phyloP scores from a whole-genome alignment of 164 flowering plant genomes.

The Litsea cubeba region DNA sequence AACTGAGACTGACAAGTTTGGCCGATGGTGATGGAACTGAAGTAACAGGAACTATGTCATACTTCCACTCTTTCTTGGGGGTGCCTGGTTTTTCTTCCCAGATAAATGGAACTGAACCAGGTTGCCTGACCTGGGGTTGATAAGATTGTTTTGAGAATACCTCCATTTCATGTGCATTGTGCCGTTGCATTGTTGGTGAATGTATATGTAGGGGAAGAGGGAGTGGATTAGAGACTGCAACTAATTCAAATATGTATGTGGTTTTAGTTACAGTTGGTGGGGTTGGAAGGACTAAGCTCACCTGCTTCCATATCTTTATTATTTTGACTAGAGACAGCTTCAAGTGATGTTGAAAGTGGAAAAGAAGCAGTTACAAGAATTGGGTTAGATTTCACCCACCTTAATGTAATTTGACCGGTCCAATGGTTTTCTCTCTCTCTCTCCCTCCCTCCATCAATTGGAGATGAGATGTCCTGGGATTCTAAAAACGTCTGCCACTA shows the following conservation, averaged over 20 bases:
- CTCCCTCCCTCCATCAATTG: too few relatives aligned
- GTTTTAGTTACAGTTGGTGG: constrained; percentile 16
- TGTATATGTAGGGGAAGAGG: background rate
- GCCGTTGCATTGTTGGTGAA: background rate
- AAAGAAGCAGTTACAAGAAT: too few relatives aligned
- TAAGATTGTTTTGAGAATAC: constrained; percentile 3
- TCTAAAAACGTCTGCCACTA: too few relatives aligned
- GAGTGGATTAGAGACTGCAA: constrained; percentile 3
- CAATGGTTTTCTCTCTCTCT: too few relatives aligned
- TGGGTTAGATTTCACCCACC: too few relatives aligned
- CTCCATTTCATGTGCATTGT: background rate
- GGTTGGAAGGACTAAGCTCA: constrained; percentile 21
- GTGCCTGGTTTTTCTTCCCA: constrained; percentile 87
- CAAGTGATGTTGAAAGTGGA: too few relatives aligned
- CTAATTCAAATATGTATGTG: background rate
- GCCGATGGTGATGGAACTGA: constrained; percentile 11
- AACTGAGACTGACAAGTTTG: constrained; percentile 56
- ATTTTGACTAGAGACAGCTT: too few relatives aligned
- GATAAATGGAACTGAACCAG: constrained; percentile 54
- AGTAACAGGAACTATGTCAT: constrained; percentile 6
- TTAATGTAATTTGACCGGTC: too few relatives aligned
- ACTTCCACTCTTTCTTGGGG: constrained; percentile 69
- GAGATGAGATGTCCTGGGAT: too few relatives aligned
- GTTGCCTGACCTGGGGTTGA: constrained; percentile 8
- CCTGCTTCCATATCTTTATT: constrained; percentile 19